phyloP scores from a whole-genome alignment of 1,139 yeast species.

The Candida frijolesensis region DNA sequence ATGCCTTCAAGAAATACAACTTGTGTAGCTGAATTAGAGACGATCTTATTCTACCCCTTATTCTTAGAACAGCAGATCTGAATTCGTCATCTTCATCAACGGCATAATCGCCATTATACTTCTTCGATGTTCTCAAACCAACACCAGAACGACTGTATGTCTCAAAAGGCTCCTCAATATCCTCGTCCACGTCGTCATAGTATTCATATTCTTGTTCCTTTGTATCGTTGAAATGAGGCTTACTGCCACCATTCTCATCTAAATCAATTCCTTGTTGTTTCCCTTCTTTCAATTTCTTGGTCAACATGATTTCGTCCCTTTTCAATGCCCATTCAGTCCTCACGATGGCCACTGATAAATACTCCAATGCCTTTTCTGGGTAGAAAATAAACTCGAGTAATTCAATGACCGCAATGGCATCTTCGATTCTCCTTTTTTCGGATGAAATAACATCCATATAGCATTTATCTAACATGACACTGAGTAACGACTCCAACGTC shows the following conservation, averaged over 20 bases:
- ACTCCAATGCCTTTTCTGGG: slow-evolving; percentile 51
- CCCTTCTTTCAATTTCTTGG: slow-evolving; percentile 19
- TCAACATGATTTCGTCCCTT: slow-evolving; percentile 23
- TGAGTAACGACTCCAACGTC: slow-evolving; percentile 69
- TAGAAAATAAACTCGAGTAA: slow-evolving; percentile 54
- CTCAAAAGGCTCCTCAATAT: neutral
- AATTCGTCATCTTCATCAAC: slow-evolving; percentile 16
- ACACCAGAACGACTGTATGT: neutral
- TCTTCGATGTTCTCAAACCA: slow-evolving; percentile 10
- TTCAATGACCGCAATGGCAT: slow-evolving; percentile 60
- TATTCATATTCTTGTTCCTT: neutral
- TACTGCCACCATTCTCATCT: neutral
- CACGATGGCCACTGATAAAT: slow-evolving; percentile 42
- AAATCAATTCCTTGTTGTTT: slow-evolving; percentile 9
- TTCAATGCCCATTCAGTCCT: slow-evolving; percentile 33
- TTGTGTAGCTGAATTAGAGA: slow-evolving; percentile 73
- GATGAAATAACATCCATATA: slow-evolving; percentile 47
- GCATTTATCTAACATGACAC: slow-evolving; percentile 60
- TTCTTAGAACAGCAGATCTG: slow-evolving; percentile 26
- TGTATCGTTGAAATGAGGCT: neutral
- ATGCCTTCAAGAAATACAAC: slow-evolving; percentile 75
- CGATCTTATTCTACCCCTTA: slow-evolving; percentile 36
- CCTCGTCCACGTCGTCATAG: neutral
- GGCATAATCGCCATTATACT: slow-evolving; percentile 15
- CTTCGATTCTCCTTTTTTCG: slow-evolving; percentile 50